Percentiles rank a stretch among this genome's conserved stretches.
Evolutionary conservation across 2,329 filamentous ascomycete genomes (phyloP).

Genomic region (Fusarium albosuccineum): DNA sequence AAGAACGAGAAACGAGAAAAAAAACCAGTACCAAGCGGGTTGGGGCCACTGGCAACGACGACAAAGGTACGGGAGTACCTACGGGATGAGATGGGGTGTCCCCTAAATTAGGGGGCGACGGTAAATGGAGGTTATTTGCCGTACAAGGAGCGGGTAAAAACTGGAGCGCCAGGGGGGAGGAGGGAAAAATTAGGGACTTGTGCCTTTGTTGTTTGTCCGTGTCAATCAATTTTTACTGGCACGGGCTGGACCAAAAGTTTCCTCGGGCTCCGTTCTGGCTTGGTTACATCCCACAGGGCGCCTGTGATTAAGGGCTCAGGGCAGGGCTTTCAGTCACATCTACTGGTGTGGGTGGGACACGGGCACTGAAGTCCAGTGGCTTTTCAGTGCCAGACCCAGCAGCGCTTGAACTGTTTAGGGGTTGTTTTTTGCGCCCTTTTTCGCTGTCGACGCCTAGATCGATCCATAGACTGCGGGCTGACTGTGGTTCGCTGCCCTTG

Average conservation of each 20-base stretch:
- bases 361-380: slow-evolving; percentile 10
- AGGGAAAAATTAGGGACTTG: slow-evolving; percentile 26
- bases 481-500: slow-evolving; percentile 33
- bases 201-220: slow-evolving; percentile 16
- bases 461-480: slow-evolving; percentile 33
- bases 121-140: slow-evolving; percentile 34
- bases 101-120: slow-evolving; percentile 44
- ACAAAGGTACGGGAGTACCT: slow-evolving; percentile 39
- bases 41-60: slow-evolving; percentile 43
- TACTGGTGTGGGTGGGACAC: slow-evolving; percentile 36
- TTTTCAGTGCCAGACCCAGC: slow-evolving; percentile 4
- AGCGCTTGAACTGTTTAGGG: slow-evolving; percentile 26
- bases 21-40: slow-evolving; percentile 19
- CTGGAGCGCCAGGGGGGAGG: slow-evolving; percentile 26
- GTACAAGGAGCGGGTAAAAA: slow-evolving; percentile 48
- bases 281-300: slow-evolving; percentile 40
- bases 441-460: slow-evolving; percentile 38
- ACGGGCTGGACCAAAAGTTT: slow-evolving; percentile 35
- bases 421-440: slow-evolving; percentile 31
- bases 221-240: slow-evolving; percentile 43
- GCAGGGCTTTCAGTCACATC: slow-evolving; percentile 32
- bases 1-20: slow-evolving; percentile 32
- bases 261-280: slow-evolving; percentile 12
- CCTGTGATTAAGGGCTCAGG: slow-evolving; percentile 38
- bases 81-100: slow-evolving; percentile 30